These are phyloP conservation scores for Cnidoscolus chayamansa DNA, from an alignment of 441 rosid species.

Conservation along the genomic window DNA sequence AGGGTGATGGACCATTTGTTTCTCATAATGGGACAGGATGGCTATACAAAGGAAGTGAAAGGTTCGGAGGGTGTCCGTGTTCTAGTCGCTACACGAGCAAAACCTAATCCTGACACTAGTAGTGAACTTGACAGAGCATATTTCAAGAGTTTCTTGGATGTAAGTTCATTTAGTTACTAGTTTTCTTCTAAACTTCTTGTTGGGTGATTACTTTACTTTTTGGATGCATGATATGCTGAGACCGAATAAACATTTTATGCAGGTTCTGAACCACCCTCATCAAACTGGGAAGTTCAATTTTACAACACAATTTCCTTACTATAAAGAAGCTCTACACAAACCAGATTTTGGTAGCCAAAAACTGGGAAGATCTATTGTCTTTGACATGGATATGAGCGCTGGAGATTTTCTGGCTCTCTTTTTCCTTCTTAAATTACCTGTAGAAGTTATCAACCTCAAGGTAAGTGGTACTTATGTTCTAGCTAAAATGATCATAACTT, in stretches of 20 bases:
- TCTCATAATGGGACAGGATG: slow-evolving; percentile 44
- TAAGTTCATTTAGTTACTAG: slow-evolving; percentile 28
- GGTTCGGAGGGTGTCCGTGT: slow-evolving; percentile 60
- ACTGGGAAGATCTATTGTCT: slow-evolving; percentile 55
- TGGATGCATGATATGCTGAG: neutral
- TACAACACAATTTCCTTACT: slow-evolving; percentile 52
- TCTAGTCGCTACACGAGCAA: slow-evolving; percentile 72
- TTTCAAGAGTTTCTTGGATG: slow-evolving; percentile 58
- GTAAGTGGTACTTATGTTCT: slow-evolving; percentile 21
- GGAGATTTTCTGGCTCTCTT: slow-evolving; percentile 39
- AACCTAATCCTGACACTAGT: slow-evolving; percentile 38
- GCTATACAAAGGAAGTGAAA: slow-evolving; percentile 56
- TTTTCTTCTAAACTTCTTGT: too few species aligned
- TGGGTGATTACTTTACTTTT: too few species aligned
- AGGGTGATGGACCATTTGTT: neutral
- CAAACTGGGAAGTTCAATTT: slow-evolving; percentile 55
- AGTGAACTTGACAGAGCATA: slow-evolving; percentile 54
- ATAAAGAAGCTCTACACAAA: slow-evolving; percentile 40
- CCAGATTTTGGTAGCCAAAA: slow-evolving; percentile 38
- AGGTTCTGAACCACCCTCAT: slow-evolving; percentile 55
- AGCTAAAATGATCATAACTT: too few species aligned
- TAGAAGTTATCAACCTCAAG: slow-evolving; percentile 56
- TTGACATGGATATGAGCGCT: slow-evolving; percentile 42
- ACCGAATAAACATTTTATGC: slow-evolving; percentile 4
- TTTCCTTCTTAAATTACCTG: slow-evolving; percentile 62